A percentile compares a stretch with the other conserved stretches of the same genome.
phyloP scores from a whole-genome alignment of 2,329 filamentous ascomycete species.

The Beauveria sp. region DNA sequence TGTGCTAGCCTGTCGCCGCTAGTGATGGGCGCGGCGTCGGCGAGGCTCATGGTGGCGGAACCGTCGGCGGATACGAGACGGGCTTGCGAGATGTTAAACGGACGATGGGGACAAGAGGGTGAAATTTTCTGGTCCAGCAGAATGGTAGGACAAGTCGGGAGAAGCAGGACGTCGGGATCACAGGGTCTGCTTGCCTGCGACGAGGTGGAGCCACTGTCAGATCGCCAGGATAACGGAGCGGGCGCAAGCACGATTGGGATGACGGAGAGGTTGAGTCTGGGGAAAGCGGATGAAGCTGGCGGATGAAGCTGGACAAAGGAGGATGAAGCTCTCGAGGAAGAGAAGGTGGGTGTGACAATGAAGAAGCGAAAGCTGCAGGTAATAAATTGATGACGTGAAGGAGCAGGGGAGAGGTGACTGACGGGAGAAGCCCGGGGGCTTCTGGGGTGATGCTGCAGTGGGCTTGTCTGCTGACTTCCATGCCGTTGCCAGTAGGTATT shows the following conservation, averaged over 20 bases:
- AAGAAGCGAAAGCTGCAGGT: constrained; percentile 2
- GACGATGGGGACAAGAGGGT: not conserved
- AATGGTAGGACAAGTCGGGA: constrained; percentile 1
- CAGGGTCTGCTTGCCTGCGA: constrained; percentile 9
- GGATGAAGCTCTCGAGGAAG: not conserved
- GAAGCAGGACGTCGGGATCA: constrained; percentile 6
- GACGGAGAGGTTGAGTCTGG: not conserved
- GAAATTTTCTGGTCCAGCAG: not conserved
- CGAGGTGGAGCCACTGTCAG: constrained; percentile 9
- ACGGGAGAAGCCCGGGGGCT: not conserved
- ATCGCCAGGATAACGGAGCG: constrained; percentile 10
- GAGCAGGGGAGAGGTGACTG: not conserved
- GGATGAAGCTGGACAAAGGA: not conserved
- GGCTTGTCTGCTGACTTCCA: not conserved
- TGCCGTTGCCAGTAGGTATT: too few species aligned
- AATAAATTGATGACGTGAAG: constrained; percentile 12
- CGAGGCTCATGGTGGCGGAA: constrained; percentile 6
- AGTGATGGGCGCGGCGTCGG: constrained; percentile 10
- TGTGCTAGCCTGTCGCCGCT: constrained; percentile 7
- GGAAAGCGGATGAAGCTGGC: not conserved
- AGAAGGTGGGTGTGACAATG: not conserved
- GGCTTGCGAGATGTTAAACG: not conserved
- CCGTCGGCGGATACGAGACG: not conserved
- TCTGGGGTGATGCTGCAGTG: not conserved
- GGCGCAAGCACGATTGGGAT: not conserved